Percentiles rank a stretch among this genome's conserved stretches.
phyloP scores from a whole-genome alignment of 176 grass and related monocot species.

The Musa itinerans region DNA sequence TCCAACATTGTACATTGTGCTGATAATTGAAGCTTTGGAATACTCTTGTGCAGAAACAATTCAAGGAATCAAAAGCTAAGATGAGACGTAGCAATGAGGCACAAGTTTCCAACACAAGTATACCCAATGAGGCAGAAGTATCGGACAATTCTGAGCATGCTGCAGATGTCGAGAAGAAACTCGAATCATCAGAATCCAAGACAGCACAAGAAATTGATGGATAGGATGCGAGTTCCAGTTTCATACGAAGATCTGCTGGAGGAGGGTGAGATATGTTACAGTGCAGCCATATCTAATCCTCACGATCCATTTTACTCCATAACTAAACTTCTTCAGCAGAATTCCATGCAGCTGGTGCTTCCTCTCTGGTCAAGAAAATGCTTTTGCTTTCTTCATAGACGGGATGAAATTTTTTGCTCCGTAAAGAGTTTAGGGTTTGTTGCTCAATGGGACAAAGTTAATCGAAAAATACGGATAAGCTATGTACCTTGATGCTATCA shows the following conservation, averaged over 20 bases:
- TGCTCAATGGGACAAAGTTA: no score
- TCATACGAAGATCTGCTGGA: slow-evolving; percentile 84
- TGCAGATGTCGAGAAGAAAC: slow-evolving; percentile 10
- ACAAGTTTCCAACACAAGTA: slow-evolving; percentile 23
- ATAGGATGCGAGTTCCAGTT: slow-evolving; percentile 74
- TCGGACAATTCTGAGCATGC: slow-evolving; percentile 35
- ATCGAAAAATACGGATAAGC: no score
- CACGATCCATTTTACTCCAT: neutral
- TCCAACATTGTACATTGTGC: neutral
- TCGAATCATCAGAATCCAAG: slow-evolving; percentile 21
- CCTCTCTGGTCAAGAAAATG: neutral
- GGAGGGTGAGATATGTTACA: slow-evolving; percentile 68
- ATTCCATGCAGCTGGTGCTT: neutral
- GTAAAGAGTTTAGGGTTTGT: no score
- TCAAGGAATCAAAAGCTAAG: slow-evolving; percentile 38
- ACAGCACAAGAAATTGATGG: slow-evolving; percentile 39
- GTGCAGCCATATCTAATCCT: neutral
- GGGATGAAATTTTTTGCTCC: neutral
- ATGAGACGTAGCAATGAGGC: slow-evolving; percentile 41
- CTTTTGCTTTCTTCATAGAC: neutral
- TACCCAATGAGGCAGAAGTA: slow-evolving; percentile 37
- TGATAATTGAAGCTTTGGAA: slow-evolving; percentile 1
- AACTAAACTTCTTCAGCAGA: no score
- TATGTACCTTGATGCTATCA: no score
- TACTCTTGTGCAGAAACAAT: slow-evolving; percentile 61